Evolutionary conservation across 495 filamentous ascomycete species (phyloP), one percentile per base, ranked within the genome.

Genomic region (Bacidia rubella): DNA sequence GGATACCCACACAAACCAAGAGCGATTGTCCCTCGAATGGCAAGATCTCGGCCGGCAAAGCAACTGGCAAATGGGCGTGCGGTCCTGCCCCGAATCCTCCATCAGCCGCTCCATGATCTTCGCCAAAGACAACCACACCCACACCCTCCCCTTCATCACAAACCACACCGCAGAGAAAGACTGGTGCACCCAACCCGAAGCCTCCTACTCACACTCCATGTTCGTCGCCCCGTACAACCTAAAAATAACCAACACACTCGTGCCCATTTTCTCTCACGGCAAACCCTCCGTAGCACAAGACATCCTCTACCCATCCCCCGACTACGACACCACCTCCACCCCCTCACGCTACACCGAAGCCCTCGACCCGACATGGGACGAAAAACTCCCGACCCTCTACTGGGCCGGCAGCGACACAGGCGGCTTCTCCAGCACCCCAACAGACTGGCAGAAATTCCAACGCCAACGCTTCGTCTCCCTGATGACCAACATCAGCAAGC

Each of bases 321-420:
- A 62, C 2, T 70, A 70, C 58, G 25, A 44, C 24, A 23, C 57
- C 5, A 58, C 57, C 24, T 46, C 59, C 27, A 50, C 55, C 10
- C 70, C 72, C 41, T 47, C 49, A 2, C 7, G 20, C 23, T 74
- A 75, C 56, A 55, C 67, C 32, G 46, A 57, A 0, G 38, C 57
- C 1, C 41, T 63, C 35, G 74, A 74, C 54, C 51, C 66, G 9
- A 62, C 61, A 10, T 75, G 72, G 73, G 58, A 65, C 2, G 24
- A 60, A 38, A 74, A 74, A 46, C 23, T 48, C 9, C 65, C 69
- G 52, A 57, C 60, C 12, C 57, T 76, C 3, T 72, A 76, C 57
- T 77, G 74, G 74, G 65, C 70, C 12, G 74, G 74, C 9, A 70
- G 71, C 10, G 73, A 64, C 4, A 76, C 74, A 1, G 74, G 74